phyloP scores from a whole-genome alignment of 768 basidiomycete genomes.

The Solioccasus polychromus region DNA sequence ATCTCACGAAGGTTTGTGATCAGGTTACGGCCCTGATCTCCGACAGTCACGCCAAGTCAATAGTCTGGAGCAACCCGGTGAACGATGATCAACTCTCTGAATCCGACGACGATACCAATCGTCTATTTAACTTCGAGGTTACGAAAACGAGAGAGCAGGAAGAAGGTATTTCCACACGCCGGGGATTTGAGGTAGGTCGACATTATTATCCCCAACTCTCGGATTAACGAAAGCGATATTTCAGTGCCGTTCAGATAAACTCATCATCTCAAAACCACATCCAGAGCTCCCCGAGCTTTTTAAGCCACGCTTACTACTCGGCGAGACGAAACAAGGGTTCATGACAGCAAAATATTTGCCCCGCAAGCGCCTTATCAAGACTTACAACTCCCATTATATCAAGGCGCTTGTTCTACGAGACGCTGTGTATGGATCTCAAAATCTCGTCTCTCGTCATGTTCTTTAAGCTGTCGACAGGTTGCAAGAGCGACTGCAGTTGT shows the following conservation, averaged over 20 bases:
- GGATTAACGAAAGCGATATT: too few species aligned
- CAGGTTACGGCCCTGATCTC: conserved; percentile 53
- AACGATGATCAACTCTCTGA: conserved; percentile 23
- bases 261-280: conserved; percentile 14
- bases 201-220: too few species aligned
- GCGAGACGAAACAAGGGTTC: conserved; percentile 43
- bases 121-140: conserved; percentile 56
- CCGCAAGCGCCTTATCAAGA: conserved; percentile 12
- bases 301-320: conserved; percentile 34
- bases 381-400: too few species aligned
- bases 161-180: conserved; percentile 41
- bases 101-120: conserved; percentile 40
- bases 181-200: conserved; percentile 50
- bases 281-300: conserved; percentile 19
- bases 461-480: conserved; percentile 15
- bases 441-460: too few species aligned
- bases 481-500: conserved; percentile 27
- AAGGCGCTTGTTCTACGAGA: too few species aligned
- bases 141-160: conserved; percentile 56
- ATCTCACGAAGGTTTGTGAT: conserved; percentile 57
- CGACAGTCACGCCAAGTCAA: conserved; percentile 40
- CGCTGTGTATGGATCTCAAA: too few species aligned
- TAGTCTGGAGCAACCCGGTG: conserved; percentile 42
- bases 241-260: conserved; percentile 22
- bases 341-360: conserved; percentile 32